phyloP scores from a whole-genome alignment of 164 flowering plant genomes.

The Macadamia integrifolia region DNA sequence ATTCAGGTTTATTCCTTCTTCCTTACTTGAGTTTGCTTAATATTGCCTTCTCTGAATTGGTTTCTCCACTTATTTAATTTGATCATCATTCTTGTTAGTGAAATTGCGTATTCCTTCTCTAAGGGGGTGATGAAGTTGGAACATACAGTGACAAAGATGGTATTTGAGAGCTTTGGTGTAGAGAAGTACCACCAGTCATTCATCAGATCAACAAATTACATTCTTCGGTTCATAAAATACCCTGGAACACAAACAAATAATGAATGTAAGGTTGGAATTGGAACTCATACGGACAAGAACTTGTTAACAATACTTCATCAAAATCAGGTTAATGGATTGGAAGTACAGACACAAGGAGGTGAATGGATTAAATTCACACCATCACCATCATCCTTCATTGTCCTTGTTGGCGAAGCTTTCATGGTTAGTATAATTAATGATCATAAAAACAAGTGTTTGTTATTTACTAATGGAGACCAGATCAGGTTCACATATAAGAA shows the following conservation, averaged over 20 bases:
- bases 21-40: no score
- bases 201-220: slow-evolving; percentile 43
- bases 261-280: slow-evolving; percentile 36
- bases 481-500: no score
- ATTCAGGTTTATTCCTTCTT: no score
- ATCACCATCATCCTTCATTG: slow-evolving; percentile 36
- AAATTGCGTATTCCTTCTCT: slow-evolving; percentile 29
- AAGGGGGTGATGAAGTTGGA: slow-evolving; percentile 41
- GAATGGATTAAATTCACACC: slow-evolving; percentile 41
- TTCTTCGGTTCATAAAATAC: slow-evolving; percentile 50
- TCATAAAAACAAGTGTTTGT: no score
- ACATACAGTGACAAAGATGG: slow-evolving; percentile 42
- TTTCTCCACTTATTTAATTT: no score
- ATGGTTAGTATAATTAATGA: slow-evolving; percentile 22
- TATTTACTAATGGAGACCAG: no score
- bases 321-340: slow-evolving; percentile 49
- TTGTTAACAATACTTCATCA: slow-evolving; percentile 50
- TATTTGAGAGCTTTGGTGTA: slow-evolving; percentile 48
- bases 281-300: slow-evolving; percentile 51
- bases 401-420: slow-evolving; percentile 57
- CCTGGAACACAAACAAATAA: slow-evolving; percentile 28
- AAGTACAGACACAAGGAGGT: slow-evolving; percentile 44
- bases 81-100: slow-evolving; percentile 20
- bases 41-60: no score
- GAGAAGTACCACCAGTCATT: slow-evolving; percentile 50